Evolutionary conservation across 2,329 filamentous ascomycete species (phyloP), one percentile per base, ranked within the genome.

Genomic region (Claviceps quebecensis): DNA sequence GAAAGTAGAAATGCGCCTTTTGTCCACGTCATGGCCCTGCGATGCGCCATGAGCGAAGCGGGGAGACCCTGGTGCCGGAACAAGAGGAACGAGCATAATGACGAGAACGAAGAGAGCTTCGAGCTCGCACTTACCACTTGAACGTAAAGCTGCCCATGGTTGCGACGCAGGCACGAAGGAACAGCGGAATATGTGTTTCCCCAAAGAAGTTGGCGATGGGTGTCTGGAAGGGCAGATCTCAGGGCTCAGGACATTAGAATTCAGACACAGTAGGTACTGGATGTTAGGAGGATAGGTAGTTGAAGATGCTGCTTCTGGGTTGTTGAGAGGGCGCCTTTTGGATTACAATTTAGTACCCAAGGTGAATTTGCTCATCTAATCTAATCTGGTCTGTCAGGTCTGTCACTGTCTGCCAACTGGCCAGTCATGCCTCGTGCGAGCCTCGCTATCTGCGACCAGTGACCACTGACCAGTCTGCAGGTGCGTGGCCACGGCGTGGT

Each of bases 141-240:
- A 86, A 86, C 48, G 80, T 80, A 64, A 80, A 84, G 70, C 72
- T 83, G 61, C 78, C 81, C 80, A 84, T 83, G 58, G 62, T 70
- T 61, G 57, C 53, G 53, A 59, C 53, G 59, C 58, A 54, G 50
- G 22, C 41, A 19, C 41, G 16, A 39, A 34, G 19, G 11, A 19
- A 26, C 26, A 41, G 26, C 38, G 29, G 38, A 29, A 51, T 13
- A 22, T 26, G 29, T 46, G 23, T 40, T n/a, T 40, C 26, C 40
- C 22, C 36, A 40, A 16, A 22, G 22, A 41, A 19, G 17, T 43
- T 43, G 26, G 40, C 47, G 26, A 49, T 37, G 16, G 41, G 50
- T 34, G 26, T 19, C 34, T 37, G 34, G 22, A 13, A 34, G 17
- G 39, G 37, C 9, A 34, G 29, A 34, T 11, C 1, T 2, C 9